Base-by-base conservation (phyloP, 2,329 filamentous ascomycete genomes). In the Lachnellula subtilissima region DNA sequence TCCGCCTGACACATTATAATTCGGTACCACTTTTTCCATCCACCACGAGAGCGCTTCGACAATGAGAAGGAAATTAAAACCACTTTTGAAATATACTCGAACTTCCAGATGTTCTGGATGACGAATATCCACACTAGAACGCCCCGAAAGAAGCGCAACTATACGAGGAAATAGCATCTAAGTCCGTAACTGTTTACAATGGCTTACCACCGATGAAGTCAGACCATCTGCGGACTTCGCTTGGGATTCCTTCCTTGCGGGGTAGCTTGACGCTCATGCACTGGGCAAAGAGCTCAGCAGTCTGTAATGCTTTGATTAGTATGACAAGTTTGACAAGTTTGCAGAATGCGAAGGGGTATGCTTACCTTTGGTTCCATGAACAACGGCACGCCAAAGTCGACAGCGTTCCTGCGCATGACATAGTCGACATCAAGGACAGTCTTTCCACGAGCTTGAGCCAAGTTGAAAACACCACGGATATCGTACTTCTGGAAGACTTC, bases 321-420 rank as follows among this genome's bases (percentile, higher is more conserved):
- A 51, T 50, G 50, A 45, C 14, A 42, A 17, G 22, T 36, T 6
- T 50, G 50, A 45, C 14, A 42, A 17, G 22, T 36, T 6, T 28
- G 15, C 15, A 47, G 45, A 32, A 23, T 17, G 23, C 11, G 19
- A 28, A 25, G 51, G 49, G 14, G 52, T 53, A 54, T 63, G 73
- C 84, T 77, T 79, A 95, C 91, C 87, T 94, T 93, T 53, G 92
- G 91, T 78, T 97, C 93, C 92, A 97, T 97, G 75, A 99, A 97
- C 55, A 99, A 80, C 49, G 94, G 94, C 35, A 97, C 91, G 66
- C 93, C 93, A 73, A 99, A 99, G 76, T 99, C 94, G 55, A 99
- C 94, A 28, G 94, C 94, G 71, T 99, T 99, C 72, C 94, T 85
- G 69, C 94, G 85, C 93, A 97, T 97, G 55, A 99, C 91, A 69